phyloP scores from a whole-genome alignment of 2,329 filamentous ascomycete species.

The Dothistroma pini region DNA sequence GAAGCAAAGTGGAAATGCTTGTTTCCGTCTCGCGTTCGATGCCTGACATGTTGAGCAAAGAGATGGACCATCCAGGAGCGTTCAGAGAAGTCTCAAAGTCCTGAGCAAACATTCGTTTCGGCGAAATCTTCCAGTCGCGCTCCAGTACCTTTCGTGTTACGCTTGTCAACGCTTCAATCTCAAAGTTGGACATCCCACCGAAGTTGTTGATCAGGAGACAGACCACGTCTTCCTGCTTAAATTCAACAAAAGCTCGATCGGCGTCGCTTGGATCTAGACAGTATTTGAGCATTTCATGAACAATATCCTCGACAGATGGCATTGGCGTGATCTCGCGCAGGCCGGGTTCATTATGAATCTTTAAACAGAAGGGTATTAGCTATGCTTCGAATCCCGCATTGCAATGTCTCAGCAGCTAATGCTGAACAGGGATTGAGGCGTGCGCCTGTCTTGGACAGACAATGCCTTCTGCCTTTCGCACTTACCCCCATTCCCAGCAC shows the following conservation, averaged over 20 bases:
- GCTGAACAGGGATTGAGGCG: neutral
- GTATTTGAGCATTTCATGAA: conserved; percentile 48
- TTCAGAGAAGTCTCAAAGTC: conserved; percentile 54
- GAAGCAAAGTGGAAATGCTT: conserved; percentile 42
- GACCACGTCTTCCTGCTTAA: conserved; percentile 44
- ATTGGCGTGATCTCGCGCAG: conserved; percentile 46
- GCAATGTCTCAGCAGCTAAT: neutral
- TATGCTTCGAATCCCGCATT: neutral
- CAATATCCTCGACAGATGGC: conserved; percentile 48
- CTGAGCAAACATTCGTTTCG: conserved; percentile 46
- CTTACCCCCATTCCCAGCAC: conserved; percentile 49
- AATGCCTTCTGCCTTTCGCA: neutral
- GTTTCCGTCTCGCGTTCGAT: conserved; percentile 42
- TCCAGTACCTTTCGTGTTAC: conserved; percentile 41
- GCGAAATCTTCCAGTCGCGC: conserved; percentile 48
- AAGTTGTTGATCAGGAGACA: conserved; percentile 50
- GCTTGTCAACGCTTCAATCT: conserved; percentile 47
- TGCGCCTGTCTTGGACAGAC: neutral
- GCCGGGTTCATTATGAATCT: conserved; percentile 42
- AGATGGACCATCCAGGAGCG: conserved; percentile 55
- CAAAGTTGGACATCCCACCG: conserved; percentile 47
- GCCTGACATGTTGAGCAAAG: conserved; percentile 50
- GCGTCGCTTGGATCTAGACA: conserved; percentile 47
- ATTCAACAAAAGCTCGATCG: conserved; percentile 50
- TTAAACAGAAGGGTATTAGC: neutral